A percentile compares a stretch with the other conserved stretches of the same genome.
Evolutionary conservation across 306 rosid genomes (phyloP).

Genomic region (Astragalus membranaceus): DNA sequence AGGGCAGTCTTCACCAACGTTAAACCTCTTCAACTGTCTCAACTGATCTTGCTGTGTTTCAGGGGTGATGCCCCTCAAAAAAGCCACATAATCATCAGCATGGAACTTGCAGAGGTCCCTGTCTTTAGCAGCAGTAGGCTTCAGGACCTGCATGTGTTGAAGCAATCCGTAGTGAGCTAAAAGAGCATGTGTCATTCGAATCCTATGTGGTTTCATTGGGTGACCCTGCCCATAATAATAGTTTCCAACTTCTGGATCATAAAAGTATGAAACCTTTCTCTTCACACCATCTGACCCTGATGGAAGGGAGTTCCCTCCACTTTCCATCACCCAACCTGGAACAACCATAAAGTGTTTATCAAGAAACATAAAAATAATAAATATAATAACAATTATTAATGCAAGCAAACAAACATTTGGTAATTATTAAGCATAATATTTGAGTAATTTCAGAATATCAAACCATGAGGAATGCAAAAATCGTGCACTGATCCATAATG

Average conservation of each 20-base stretch:
- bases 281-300: slow-evolving; percentile 42
- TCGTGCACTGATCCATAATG: not conserved
- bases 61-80: slow-evolving; percentile 42
- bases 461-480: not conserved
- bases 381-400: not conserved
- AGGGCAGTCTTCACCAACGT: slow-evolving; percentile 33
- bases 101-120: slow-evolving; percentile 50
- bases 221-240: slow-evolving; percentile 53
- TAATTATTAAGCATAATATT: not conserved
- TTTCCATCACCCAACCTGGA: slow-evolving; percentile 30
- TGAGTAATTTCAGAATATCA: not conserved
- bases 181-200: slow-evolving; percentile 49
- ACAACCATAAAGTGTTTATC: slow-evolving; percentile 5
- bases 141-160: slow-evolving; percentile 47
- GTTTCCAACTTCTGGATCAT: slow-evolving; percentile 52
- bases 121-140: slow-evolving; percentile 40
- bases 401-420: not conserved
- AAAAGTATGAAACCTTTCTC: slow-evolving; percentile 46
- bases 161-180: slow-evolving; percentile 47
- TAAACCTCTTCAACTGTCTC: slow-evolving; percentile 42
- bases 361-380: not conserved
- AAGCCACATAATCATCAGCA: slow-evolving; percentile 42
- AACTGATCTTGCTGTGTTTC: slow-evolving; percentile 46
- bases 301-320: slow-evolving; percentile 45
- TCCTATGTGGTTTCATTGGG: slow-evolving; percentile 44